Base-by-base conservation (phyloP, 176 grass and related monocot species). In the Cenchrus purpureus region DNA sequence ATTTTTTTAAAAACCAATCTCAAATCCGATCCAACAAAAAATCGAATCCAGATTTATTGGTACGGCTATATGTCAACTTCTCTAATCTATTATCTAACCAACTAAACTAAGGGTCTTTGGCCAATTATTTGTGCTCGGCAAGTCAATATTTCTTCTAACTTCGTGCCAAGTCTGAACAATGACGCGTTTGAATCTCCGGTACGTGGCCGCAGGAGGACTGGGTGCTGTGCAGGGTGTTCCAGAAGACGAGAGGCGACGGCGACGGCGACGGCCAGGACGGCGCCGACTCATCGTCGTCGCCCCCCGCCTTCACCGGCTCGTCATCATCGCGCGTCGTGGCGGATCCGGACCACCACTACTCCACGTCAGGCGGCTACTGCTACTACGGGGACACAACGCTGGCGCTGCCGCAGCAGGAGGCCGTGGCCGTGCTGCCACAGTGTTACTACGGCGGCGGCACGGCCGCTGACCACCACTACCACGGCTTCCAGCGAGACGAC, bases 151-250 rank as follows among this genome's bases (percentile, higher is more conserved):
- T 79, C 8, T 3, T 32, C 16, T 25, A 25, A 34, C 46, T 7
- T 13, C 16, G 32, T 17, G 48, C 4, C 8, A 75, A 54, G 11
- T 17, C 22, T 80, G 64, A 68, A 68, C 13, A 16, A 31, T 73
- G 70, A 7, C 19, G 73, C 32, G 12, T 28, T 22, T 31, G 20
- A 46, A 46, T 12, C 2, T 12, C 45, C 12, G 46, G 10, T 28
- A 16, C 59, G 55, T 84, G 37, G 31, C 22, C 22, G 62, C 94
- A 96, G 91, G 94, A 92, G 86, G 94, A 93, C 77, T 93, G 91
- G 91, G 94, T 93, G 66, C 87, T 96, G 7, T 93, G 94, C 64
- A 93, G 91, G 67, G 94, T 96, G 53, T 93, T 96, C 59, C 78
- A 89, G 65, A 91, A 90, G 74, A 79, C 55, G 50, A 93, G 88